These are phyloP conservation scores for Delitschia confertaspora DNA, from an alignment of 495 filamentous ascomycete species.

Conservation along the genomic window DNA sequence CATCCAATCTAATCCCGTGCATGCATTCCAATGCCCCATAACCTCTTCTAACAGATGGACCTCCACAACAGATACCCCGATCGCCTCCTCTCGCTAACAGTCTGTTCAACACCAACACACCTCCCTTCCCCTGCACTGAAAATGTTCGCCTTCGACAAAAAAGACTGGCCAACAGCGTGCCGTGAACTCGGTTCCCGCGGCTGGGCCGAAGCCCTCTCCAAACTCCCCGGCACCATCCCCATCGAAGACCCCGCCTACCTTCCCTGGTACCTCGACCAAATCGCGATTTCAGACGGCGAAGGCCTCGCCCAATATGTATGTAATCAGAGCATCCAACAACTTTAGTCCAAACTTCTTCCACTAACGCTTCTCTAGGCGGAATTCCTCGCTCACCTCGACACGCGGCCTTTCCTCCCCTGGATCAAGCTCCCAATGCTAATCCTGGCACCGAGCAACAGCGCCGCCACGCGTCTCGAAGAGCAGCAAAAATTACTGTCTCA, in stretches of 20 bases:
- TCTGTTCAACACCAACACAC: conserved; percentile 26
- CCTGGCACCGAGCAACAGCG: conserved; percentile 21
- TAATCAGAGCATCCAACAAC: too few species aligned
- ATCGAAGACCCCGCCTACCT: conserved; percentile 13
- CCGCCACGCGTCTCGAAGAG: conserved; percentile 20
- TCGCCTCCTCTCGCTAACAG: conserved; percentile 17
- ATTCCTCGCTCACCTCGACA: conserved; percentile 24
- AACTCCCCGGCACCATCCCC: conserved; percentile 20
- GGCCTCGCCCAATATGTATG: conserved; percentile 22
- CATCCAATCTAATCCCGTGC: too few species aligned
- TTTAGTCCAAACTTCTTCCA: too few species aligned
- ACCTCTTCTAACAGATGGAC: too few species aligned
- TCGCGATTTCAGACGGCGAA: conserved; percentile 16
- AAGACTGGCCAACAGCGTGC: conserved; percentile 25
- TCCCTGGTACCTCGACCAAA: conserved; percentile 21
- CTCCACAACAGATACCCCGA: conserved; percentile 22
- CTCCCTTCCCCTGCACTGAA: conserved; percentile 20
- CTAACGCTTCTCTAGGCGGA: too few species aligned
- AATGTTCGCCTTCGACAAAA: conserved; percentile 22
- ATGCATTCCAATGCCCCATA: too few species aligned
- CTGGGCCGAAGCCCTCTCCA: conserved; percentile 22
- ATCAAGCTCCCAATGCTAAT: conserved; percentile 26
- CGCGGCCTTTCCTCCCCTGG: conserved; percentile 18
- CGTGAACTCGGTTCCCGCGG: conserved; percentile 24
- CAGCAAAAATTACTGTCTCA: conserved; percentile 9